These are phyloP conservation scores for Maudiozyma humilis DNA, from an alignment of 1,139 yeast genomes.

Conservation along the genomic window DNA sequence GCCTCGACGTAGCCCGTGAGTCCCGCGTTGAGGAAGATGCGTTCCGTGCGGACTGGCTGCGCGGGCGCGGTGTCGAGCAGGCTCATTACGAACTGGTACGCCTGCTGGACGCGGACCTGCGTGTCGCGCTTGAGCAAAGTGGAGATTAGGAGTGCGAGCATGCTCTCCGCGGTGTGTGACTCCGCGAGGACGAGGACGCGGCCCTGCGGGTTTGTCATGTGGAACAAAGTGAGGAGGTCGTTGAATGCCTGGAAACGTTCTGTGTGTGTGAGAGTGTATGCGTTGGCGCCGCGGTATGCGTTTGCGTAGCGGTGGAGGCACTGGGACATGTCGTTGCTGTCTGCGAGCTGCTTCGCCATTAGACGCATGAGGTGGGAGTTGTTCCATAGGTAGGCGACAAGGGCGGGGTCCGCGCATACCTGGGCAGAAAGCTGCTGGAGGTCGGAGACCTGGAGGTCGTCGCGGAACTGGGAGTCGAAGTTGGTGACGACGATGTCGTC, in stretches of 20 bases:
- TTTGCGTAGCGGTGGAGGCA: constrained; percentile 9
- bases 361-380: constrained; percentile 12
- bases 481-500: constrained; percentile 21
- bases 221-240: constrained; percentile 25
- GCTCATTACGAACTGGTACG: constrained; percentile 25
- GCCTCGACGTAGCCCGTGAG: constrained; percentile 24
- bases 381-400: constrained; percentile 10
- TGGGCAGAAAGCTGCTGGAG: neutral
- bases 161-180: constrained; percentile 25
- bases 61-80: constrained; percentile 17
- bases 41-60: constrained; percentile 14
- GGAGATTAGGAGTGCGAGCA: constrained; percentile 24
- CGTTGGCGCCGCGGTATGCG: constrained; percentile 12
- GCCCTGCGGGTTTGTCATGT: constrained; percentile 11
- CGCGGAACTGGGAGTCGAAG: constrained; percentile 13
- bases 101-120: constrained; percentile 19
- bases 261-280: constrained; percentile 16
- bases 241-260: constrained; percentile 23
- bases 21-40: constrained; percentile 23
- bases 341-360: constrained; percentile 9
- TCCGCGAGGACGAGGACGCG: constrained; percentile 25
- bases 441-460: neutral
- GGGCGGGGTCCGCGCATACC: neutral
- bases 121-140: constrained; percentile 23
- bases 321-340: constrained; percentile 6